A percentile compares a stretch with the other conserved stretches of the same genome.
Evolutionary conservation across 2,329 filamentous ascomycete species (phyloP).

Genomic region (Tricladium varicosporioides): DNA sequence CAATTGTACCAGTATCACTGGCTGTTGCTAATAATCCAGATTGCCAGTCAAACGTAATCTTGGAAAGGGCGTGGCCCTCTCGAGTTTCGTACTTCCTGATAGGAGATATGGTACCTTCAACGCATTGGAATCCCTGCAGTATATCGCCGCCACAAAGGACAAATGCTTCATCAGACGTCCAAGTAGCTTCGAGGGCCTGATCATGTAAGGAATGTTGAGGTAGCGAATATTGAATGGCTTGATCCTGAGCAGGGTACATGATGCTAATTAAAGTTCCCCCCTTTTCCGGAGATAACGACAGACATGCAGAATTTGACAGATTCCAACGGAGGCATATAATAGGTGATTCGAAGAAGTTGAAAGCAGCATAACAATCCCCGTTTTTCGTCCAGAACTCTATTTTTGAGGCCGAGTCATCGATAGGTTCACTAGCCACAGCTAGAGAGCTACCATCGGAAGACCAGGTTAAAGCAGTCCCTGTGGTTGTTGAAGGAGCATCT

Average conservation of each 20-base stretch:
- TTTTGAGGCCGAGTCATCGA: conserved; percentile 45
- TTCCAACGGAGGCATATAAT: conserved; percentile 63
- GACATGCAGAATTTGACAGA: conserved; percentile 50
- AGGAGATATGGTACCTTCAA: conserved; percentile 45
- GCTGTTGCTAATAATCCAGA: conserved; percentile 56
- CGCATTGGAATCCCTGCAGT: conserved; percentile 48
- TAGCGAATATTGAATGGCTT: conserved; percentile 44
- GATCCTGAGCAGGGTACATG: conserved; percentile 35
- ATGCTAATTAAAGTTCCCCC: conserved; percentile 55
- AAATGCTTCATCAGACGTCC: conserved; percentile 59
- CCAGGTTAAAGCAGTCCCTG: conserved; percentile 60
- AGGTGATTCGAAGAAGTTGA: conserved; percentile 58
- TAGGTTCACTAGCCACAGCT: conserved; percentile 55
- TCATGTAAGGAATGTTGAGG: conserved; percentile 48
- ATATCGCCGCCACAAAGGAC: conserved; percentile 57
- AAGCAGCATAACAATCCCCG: conserved; percentile 50
- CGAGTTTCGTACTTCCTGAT: conserved; percentile 51
- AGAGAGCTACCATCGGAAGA: conserved; percentile 54
- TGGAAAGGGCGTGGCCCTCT: conserved; percentile 52
- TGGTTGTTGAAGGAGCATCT: conserved; percentile 49
- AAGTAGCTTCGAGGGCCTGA: conserved; percentile 56
- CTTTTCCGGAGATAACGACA: conserved; percentile 56
- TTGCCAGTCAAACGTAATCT: conserved; percentile 54
- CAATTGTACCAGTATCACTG: conserved; percentile 57
- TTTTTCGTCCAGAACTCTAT: conserved; percentile 57